A percentile compares a stretch with the other conserved stretches of the same genome.
Evolutionary conservation across 495 filamentous ascomycete species (phyloP).

Genomic region (Thermothielavioides terrestris): DNA sequence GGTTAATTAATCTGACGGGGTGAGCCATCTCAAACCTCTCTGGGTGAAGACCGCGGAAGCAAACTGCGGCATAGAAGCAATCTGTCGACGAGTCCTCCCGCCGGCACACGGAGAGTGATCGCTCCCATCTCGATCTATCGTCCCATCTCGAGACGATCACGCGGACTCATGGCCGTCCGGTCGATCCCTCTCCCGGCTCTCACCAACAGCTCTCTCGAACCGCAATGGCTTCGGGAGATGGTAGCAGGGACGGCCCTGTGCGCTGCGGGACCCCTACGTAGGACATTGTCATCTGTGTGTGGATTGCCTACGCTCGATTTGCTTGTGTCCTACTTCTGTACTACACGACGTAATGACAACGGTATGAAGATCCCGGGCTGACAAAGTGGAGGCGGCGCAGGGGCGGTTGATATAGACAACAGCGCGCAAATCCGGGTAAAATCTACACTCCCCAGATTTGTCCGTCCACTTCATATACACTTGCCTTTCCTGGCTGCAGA

Average conservation of each 20-base stretch:
- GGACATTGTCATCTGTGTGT: no score
- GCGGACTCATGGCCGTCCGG: conserved; percentile 9
- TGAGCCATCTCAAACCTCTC: conserved; percentile 29
- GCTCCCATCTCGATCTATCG: neutral
- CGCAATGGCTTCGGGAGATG: no score
- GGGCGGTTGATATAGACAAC: conserved; percentile 22
- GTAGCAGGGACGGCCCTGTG: no score
- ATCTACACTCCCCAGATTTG: conserved; percentile 15
- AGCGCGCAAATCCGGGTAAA: conserved; percentile 27
- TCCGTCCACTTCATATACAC: conserved; percentile 4
- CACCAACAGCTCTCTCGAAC: neutral
- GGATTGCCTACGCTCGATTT: no score
- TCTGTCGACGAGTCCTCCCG: conserved; percentile 14
- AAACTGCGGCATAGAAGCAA: conserved; percentile 14
- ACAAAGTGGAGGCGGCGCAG: conserved; percentile 13
- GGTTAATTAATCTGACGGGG: conserved; percentile 27
- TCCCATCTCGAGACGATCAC: conserved; percentile 15
- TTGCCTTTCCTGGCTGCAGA: conserved; percentile 23
- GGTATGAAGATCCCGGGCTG: conserved; percentile 8
- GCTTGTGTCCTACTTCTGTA: neutral
- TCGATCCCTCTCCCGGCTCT: conserved; percentile 12
- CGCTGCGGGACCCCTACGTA: no score
- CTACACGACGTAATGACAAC: neutral
- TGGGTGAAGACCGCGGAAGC: conserved; percentile 23
- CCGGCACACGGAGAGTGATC: conserved; percentile 11